A percentile compares a stretch with the other conserved stretches of the same genome.
Conservation (phyloP, 495 filamentous ascomycete species). For the Amniculicola lignicola region DNA sequence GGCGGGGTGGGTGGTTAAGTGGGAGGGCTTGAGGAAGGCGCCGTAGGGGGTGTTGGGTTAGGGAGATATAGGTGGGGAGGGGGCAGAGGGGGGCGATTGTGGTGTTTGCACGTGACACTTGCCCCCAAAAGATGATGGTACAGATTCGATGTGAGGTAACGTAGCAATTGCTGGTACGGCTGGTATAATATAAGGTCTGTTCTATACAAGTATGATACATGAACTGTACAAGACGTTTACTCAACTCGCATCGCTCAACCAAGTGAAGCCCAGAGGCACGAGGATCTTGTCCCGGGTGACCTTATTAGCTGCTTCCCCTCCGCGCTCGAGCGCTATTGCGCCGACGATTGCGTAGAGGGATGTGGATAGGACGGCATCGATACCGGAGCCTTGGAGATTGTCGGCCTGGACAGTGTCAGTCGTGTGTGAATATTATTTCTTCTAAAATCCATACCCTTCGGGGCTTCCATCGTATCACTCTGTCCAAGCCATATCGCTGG, state of each 20-base stretch:
- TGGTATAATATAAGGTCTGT: too few species aligned
- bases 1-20: background rate
- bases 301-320: slow-evolving; percentile 71
- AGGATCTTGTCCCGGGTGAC: slow-evolving; percentile 76
- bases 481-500: slow-evolving; percentile 61
- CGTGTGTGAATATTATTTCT: too few species aligned
- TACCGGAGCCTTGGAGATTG: slow-evolving; percentile 68
- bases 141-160: too few species aligned
- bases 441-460: slow-evolving; percentile 62
- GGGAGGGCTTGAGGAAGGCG: background rate
- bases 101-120: too few species aligned
- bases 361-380: slow-evolving; percentile 67
- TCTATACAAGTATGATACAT: background rate
- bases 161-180: too few species aligned
- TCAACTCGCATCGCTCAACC: too few species aligned
- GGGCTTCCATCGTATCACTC: slow-evolving; percentile 85
- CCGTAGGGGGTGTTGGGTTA: too few species aligned
- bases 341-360: slow-evolving; percentile 82
- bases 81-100: too few species aligned
- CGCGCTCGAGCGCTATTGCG: slow-evolving; percentile 79
- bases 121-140: too few species aligned
- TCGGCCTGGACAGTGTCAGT: slow-evolving; percentile 53
- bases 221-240: too few species aligned
- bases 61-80: too few species aligned
- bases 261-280: slow-evolving; percentile 39